phyloP scores from a whole-genome alignment of 148 eudicot species.

The Rhododendron kiyosumense region DNA sequence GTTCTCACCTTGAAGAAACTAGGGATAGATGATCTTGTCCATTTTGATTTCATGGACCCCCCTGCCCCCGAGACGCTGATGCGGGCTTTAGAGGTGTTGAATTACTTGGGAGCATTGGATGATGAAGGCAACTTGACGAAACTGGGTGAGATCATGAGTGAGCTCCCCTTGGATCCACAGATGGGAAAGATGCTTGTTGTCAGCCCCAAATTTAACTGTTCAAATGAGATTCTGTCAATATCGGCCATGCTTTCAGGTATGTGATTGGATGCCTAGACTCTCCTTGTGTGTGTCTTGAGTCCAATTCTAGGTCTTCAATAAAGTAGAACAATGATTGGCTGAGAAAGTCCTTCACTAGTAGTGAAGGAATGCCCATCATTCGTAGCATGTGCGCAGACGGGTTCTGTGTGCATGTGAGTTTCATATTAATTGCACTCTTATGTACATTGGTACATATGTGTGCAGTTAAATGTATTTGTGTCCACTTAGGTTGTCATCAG shows the following conservation, averaged over 20 bases:
- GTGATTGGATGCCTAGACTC: background rate
- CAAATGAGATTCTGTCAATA: constrained; percentile 75
- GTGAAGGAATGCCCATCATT: constrained; percentile 19
- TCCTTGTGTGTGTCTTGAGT: constrained; percentile 8
- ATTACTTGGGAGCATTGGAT: constrained; percentile 81
- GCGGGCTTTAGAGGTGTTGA: constrained; percentile 83
- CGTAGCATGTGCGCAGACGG: constrained; percentile 16
- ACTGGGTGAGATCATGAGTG: constrained; percentile 83
- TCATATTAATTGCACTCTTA: constrained; percentile 23
- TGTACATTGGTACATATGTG: constrained; percentile 29
- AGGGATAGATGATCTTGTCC: constrained; percentile 93
- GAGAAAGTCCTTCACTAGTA: constrained; percentile 14
- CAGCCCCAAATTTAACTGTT: constrained; percentile 70
- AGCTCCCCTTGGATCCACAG: constrained; percentile 85
- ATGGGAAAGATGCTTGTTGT: constrained; percentile 89
- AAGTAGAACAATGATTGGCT: constrained; percentile 11
- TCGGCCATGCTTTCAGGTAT: constrained; percentile 96
- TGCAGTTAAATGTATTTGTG: constrained; percentile 25
- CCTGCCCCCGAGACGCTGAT: constrained; percentile 91
- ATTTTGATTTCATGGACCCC: constrained; percentile 95
- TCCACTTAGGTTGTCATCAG: constrained; percentile 81
- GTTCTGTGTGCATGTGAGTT: constrained; percentile 17
- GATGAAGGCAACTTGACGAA: constrained; percentile 89
- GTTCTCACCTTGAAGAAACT: constrained; percentile 80
- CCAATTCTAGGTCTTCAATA: constrained; percentile 4